Percentiles rank a stretch among this genome's conserved stretches.
phyloP scores from a whole-genome alignment of 2,329 filamentous ascomycete species.

The Talaromyces pinophilus region DNA sequence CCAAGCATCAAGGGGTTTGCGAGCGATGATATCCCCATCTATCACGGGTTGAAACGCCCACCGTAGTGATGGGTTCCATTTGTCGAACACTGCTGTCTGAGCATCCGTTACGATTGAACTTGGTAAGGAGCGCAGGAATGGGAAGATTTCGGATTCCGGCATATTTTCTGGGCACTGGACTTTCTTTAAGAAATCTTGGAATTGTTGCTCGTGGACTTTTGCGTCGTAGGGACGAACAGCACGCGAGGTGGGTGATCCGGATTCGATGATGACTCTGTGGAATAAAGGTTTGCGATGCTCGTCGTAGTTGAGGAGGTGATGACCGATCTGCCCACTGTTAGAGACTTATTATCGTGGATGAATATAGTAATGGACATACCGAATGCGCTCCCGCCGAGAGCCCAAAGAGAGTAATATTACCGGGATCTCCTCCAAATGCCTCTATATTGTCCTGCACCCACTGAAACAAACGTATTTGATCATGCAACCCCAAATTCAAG shows the following conservation, averaged over 20 bases:
- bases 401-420: conserved; percentile 78
- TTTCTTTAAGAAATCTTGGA: conserved; percentile 44
- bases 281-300: conserved; percentile 36
- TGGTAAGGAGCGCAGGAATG: conserved; percentile 46
- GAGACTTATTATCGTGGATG: background rate
- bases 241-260: conserved; percentile 50
- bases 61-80: conserved; percentile 49
- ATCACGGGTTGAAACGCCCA: conserved; percentile 70
- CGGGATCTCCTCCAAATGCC: conserved; percentile 58
- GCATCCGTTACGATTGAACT: conserved; percentile 41
- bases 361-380: background rate
- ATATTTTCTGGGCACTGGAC: conserved; percentile 36
- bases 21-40: conserved; percentile 61
- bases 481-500: conserved; percentile 67
- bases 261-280: conserved; percentile 51
- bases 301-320: conserved; percentile 60
- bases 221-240: conserved; percentile 48
- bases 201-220: conserved; percentile 48
- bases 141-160: conserved; percentile 38
- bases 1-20: conserved; percentile 63
- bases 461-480: conserved; percentile 70
- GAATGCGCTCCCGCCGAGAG: conserved; percentile 60
- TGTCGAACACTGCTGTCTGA: conserved; percentile 47
- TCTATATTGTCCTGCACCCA: conserved; percentile 73
- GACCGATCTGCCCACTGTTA: conserved; percentile 56